Base-by-base conservation (phyloP, 306 rosid species). In the Hippophae tibetana region DNA sequence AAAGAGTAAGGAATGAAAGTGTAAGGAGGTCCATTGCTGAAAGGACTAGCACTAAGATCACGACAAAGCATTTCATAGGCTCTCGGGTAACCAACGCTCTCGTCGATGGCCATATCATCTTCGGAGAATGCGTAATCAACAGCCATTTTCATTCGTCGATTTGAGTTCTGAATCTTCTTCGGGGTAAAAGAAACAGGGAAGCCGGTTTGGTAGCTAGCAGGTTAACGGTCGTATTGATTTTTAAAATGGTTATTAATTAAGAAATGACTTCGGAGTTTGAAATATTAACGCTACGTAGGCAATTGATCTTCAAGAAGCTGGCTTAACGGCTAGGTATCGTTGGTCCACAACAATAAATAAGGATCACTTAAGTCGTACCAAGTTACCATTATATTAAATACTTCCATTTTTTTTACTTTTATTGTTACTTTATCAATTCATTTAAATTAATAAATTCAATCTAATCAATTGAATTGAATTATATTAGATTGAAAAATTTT, bases 81-180 rank as follows among this genome's bases (percentile, higher is more conserved):
- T 74, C 81, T 81, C 3, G 99, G 97, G 80, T 76, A 84, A 8
- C 99, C 99, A 7, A 84, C 79, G 57, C 76, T 86, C 41, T 86
- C 89, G 10, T 74, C 82, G 27, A 86, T 73, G 7, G 61, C 51
- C 76, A 88, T 65, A 57, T 93, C 95, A 7, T 86, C 94, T 8
- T 63, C 78, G 7, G 76, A 45, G 78, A 93, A 84, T 3, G 69
- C 70, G 70, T 52, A 73, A 60, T 78, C 81, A 42, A 69, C 73
- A 42, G 79, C 95, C 99, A 92, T 92, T 54, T 49, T 64, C 31
- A 52, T 65, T 47, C 52, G 10, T 61, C 66, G 64, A 41, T 56
- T 54, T 52, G 57, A n/a, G 41, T 6, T 18, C 40, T 8, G 26
- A 41, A 27, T 60, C 31, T 7, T 47, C 13, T 56, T 47, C 26